phyloP scores from a whole-genome alignment of 495 filamentous ascomycete genomes.

The Penicillium longicatenatum region DNA sequence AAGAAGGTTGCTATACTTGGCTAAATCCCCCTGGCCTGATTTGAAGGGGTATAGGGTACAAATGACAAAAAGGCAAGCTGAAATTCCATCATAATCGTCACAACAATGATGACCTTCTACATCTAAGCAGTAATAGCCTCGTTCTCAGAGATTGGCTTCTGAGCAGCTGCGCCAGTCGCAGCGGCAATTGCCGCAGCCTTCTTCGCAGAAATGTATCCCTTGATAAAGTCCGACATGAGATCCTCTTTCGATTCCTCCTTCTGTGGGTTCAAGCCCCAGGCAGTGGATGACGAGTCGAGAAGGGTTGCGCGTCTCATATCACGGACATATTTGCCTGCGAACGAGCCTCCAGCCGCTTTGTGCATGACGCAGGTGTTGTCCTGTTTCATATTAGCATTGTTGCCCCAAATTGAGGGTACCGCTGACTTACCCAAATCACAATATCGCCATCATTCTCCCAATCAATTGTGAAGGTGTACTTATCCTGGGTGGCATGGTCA shows the following conservation, averaged over 20 bases:
- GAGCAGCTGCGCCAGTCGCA: not conserved
- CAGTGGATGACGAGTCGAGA: not conserved
- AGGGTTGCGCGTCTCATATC: slow-evolving; percentile 3
- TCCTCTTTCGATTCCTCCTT: not conserved
- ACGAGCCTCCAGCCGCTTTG: not conserved
- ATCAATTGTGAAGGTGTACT: slow-evolving; percentile 1
- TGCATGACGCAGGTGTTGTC: slow-evolving; percentile 8
- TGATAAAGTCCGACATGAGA: not conserved
- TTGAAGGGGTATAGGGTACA: not conserved
- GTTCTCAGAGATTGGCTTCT: not conserved
- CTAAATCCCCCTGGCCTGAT: not conserved
- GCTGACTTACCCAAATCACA: slow-evolving; percentile 1
- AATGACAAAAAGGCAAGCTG: not conserved
- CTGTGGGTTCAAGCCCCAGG: not conserved
- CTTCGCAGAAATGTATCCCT: not conserved
- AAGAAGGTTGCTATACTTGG: not conserved
- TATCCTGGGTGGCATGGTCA: slow-evolving; percentile 1
- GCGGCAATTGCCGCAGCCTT: not conserved
- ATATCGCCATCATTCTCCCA: slow-evolving; percentile 5
- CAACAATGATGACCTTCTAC: not conserved
- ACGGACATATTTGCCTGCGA: not conserved
- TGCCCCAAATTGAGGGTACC: not conserved
- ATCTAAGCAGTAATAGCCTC: not conserved
- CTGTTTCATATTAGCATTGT: not conserved
- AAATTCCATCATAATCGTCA: not conserved